phyloP scores from a whole-genome alignment of 1,284 basidiomycete species.

The Irpex sp. region DNA sequence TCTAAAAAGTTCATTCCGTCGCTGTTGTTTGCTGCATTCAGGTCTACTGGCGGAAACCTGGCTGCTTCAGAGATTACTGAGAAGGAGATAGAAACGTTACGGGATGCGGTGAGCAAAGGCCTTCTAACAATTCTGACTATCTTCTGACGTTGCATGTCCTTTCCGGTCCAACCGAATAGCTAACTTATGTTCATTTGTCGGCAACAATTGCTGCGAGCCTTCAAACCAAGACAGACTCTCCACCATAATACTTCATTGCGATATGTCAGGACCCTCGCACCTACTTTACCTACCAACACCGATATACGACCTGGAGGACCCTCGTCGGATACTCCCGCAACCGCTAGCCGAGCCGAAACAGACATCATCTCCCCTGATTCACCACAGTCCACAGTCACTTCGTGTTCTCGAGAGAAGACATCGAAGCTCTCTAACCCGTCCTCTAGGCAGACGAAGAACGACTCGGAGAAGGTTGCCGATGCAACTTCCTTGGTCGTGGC shows the following conservation, averaged over 20 bases:
- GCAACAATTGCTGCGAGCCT: slow-evolving; percentile 29
- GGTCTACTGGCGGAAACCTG: background rate
- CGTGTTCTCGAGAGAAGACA: background rate
- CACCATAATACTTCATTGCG: slow-evolving; percentile 6
- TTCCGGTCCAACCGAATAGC: slow-evolving; percentile 12
- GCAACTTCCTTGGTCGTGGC: background rate
- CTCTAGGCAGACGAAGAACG: background rate
- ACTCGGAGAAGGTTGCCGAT: too few relatives aligned
- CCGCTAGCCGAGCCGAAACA: background rate
- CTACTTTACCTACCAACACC: background rate
- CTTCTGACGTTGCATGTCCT: background rate
- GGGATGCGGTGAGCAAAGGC: background rate
- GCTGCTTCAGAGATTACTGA: background rate
- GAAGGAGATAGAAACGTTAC: background rate
- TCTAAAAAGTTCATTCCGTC: slow-evolving; percentile 5
- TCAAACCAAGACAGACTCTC: slow-evolving; percentile 16
- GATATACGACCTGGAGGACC: background rate
- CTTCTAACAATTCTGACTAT: background rate
- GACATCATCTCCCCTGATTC: background rate
- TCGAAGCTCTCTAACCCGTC: background rate
- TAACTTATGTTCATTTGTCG: slow-evolving; percentile 35
- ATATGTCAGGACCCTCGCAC: background rate
- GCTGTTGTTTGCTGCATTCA: background rate
- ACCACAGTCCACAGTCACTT: background rate
- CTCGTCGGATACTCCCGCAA: background rate